A percentile compares a stretch with the other conserved stretches of the same genome.
These are phyloP conservation scores for Chaetomiaceae sp. DNA, from an alignment of 2,329 filamentous ascomycete genomes.

Conservation along the genomic window DNA sequence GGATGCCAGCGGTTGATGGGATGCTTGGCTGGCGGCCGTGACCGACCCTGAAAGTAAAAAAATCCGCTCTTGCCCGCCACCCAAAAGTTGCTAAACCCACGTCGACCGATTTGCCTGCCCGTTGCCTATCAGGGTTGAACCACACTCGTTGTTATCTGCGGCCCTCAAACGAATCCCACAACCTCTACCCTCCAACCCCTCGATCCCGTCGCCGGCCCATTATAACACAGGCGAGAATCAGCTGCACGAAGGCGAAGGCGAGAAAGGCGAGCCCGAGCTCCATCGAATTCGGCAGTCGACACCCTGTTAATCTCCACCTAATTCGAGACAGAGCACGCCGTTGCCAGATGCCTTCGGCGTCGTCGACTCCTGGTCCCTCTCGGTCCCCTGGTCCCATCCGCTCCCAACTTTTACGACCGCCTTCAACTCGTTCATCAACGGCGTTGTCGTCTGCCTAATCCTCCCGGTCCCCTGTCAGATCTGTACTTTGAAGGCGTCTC, in stretches of 20 bases:
- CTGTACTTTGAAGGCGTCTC: not conserved
- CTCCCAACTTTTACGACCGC: not conserved
- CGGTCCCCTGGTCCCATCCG: not conserved
- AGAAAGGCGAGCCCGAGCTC: not conserved
- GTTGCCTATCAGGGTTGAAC: too few relatives aligned
- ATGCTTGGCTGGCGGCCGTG: not conserved
- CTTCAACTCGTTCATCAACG: not conserved
- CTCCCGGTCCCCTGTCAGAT: not conserved
- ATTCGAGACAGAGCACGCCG: not conserved
- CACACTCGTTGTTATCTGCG: too few relatives aligned
- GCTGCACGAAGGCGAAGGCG: not conserved
- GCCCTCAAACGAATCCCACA: too few relatives aligned
- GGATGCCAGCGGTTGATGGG: not conserved
- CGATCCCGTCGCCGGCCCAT: too few relatives aligned
- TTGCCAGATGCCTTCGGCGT: slow-evolving; percentile 3
- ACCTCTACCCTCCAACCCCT: not conserved
- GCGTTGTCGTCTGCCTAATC: not conserved
- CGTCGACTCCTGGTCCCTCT: not conserved
- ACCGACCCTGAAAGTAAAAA: slow-evolving; percentile 3
- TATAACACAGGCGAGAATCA: not conserved
- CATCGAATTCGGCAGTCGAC: not conserved
- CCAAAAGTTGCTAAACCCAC: too few relatives aligned
- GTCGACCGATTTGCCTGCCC: too few relatives aligned
- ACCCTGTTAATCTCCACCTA: not conserved
- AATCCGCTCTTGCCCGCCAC: not conserved